Evolutionary conservation across 108 stramenopile species (phyloP), one percentile per base, ranked within the genome.

Genomic region (Phaeodactylum tricornutum): DNA sequence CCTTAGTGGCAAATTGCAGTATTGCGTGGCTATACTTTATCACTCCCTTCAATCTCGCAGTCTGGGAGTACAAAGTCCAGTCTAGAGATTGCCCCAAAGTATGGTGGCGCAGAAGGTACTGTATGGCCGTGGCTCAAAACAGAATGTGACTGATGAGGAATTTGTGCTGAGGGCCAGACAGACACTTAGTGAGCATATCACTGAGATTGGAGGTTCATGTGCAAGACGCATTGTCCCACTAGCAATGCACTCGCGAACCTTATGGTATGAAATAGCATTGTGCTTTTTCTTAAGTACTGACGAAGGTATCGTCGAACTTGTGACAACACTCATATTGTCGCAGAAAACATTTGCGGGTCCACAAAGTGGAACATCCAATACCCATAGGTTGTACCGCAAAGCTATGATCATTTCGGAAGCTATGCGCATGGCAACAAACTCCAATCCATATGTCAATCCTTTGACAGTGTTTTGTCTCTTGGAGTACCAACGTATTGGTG

Each of bases 401-500:
- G 39, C 60, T 1, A 41, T 3, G 17, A 62, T 43, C n/a, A 53
- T 14, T 6, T 75, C 68, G 0, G 29, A 29, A 16, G 37, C 53
- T 25, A 56, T 57, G 27, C 47, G 22, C 44, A 61, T 50, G 11
- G 68, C 59, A 15, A 66, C 52, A 15, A 70, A 50, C 44, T 74
- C 64, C 3, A 50, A 56, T 0, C 67, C 63, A 47, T 48, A 74
- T 2, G 60, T 66, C 5, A 44, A 29, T 14, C 64, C 50, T 37
- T 69, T 64, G 22, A 52, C 54, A 0, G 62, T 67, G 39, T 57
- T 57, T 26, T 69, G 73, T 33, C 36, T 50, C 43, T 69, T 74
- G 0, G 45, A 55, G 16, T 29, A 66, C 30, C 23, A 43, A 9
- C 23, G 28, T 0, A 74, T 55, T 3, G 50, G 58, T 29, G 4